Base-by-base conservation (phyloP, 2,329 filamentous ascomycete genomes). In the Paecilomyces formosus region DNA sequence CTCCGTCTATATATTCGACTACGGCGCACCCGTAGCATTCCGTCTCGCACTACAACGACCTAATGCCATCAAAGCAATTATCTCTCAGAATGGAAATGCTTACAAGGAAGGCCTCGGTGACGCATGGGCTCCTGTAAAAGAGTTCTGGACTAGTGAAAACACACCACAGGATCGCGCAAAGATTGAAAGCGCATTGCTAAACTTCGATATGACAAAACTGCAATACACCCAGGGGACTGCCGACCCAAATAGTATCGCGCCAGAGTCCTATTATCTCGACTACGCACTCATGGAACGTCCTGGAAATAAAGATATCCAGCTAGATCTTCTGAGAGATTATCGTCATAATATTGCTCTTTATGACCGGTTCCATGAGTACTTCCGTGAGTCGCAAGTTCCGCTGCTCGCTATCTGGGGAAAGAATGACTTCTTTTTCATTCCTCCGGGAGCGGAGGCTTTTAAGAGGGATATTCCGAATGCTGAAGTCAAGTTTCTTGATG, bases 1-100 rank as follows among this genome's bases (percentile, higher is more conserved):
- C 69, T 77, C 79, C 13, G 69, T 84, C 28, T 87, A 85, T 68
- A 78, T 86, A 61, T 86, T 87, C 66, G 84, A 87, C 73, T 86
- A 86, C 66, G 84, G 84, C 55, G 82, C 83, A 0, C 83, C 85
- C 0, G 75, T 77, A 0, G 83, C 78, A 1, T 70, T 85, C 24
- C 78, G 82, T 2, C 72, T 86, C 1, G 83, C 83, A 0, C 73
- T 85, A 1, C 62, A 77, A 51, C 72, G 79, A 2, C 79, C 81
- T 0, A 68, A 78, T 0, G 72, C 74, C 11, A 71, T 86, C 56
- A 72, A 74, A 39, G 80, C 81, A 13, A 81, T 86, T 61, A 75
- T 86, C 57, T 74, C 77, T 2, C 84, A 87, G 63, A 86, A 85
- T 64, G 84, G 83, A 49, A 87, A 86, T 62, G 83, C 83, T 13